Base-by-base conservation (phyloP, 495 filamentous ascomycete genomes). In the Penicillium psychrofluorescens region DNA sequence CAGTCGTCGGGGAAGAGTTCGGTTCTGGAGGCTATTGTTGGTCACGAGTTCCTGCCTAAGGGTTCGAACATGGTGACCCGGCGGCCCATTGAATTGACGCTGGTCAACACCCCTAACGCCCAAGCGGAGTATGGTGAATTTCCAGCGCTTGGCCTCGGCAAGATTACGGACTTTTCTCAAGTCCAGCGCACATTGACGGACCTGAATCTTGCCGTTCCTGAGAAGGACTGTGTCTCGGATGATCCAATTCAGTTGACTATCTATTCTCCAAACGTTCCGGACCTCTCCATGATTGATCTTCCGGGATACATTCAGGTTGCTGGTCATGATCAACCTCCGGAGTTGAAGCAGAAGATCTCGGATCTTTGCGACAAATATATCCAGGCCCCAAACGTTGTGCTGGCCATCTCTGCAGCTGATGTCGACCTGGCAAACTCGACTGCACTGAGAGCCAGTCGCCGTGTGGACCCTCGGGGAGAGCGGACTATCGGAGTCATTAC, bases 281-380 rank as follows among this genome's bases (percentile, higher is more conserved):
- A 99, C 59, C 78, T 99, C 14, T 97, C 94, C 2, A 72, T 99
- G 27, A 97, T 96, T 48, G 92, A 99, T 59, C 79, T 99, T 8
- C 92, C 92, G 2, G 92, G 92, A 0, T 99, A 99, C 52, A 97
- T 99, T 39, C 92, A 97, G 57, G 88, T 99, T 36, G 83, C 86
- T 30, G 89, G 90, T 8, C 76, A 84, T 36, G 90, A 95, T 59
- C 92, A 99, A 49, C 92, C 92, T 0, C 65, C 81, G 11, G 88
- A 96, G 64, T 69, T 99, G 49, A 97, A 97, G 66, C 80, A 88
- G 59, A 96, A 94, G 72, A 99, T 99, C 55, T 77, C 84, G 7
- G 90, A 95, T 53, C 82, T 99, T 16, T 99, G 92, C 56, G 94
- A 99, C 60, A 96, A 92, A 71, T 99, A 97, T 56, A 97, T 99